Conservation (phyloP, 1,284 basidiomycete species). For the Pseudozyma tsukubaensis region DNA sequence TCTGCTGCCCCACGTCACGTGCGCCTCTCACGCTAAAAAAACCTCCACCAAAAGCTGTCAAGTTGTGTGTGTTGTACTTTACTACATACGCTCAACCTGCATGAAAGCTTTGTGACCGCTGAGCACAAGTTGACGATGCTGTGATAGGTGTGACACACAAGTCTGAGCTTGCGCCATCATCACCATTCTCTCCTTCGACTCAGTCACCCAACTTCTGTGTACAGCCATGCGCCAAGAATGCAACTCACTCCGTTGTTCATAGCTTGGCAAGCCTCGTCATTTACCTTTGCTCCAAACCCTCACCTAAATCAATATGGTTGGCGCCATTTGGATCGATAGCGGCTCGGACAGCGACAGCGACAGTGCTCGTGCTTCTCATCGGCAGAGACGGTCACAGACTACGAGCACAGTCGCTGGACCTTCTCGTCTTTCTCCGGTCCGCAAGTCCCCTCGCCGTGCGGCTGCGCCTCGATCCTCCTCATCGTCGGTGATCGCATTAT, state of each 20-base stretch:
- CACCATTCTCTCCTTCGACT: not conserved
- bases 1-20: constrained; percentile 26
- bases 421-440: constrained; percentile 17
- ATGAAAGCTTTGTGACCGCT: not conserved
- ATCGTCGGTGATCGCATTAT: constrained; percentile 26
- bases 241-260: not conserved
- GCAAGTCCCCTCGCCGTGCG: constrained; percentile 17
- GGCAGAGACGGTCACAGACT: constrained; percentile 1
- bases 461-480: constrained; percentile 14
- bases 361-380: not conserved
- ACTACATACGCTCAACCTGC: not conserved
- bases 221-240: too few relatives aligned
- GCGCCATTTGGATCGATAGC: constrained; percentile 44
- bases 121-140: constrained; percentile 6
- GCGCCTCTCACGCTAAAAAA: constrained; percentile 6
- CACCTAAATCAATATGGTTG: constrained; percentile 19
- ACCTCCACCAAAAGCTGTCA: constrained; percentile 10
- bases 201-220: too few relatives aligned
- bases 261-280: not conserved
- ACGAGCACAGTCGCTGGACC: constrained; percentile 10
- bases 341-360: constrained; percentile 35
- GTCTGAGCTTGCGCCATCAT: not conserved
- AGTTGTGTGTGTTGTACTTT: constrained; percentile 4
- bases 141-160: constrained; percentile 6
- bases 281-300: not conserved